Evolutionary conservation across 331 rosid genomes (phyloP), one percentile per base, ranked within the genome.

Genomic region (Erythrophleum ivorense): DNA sequence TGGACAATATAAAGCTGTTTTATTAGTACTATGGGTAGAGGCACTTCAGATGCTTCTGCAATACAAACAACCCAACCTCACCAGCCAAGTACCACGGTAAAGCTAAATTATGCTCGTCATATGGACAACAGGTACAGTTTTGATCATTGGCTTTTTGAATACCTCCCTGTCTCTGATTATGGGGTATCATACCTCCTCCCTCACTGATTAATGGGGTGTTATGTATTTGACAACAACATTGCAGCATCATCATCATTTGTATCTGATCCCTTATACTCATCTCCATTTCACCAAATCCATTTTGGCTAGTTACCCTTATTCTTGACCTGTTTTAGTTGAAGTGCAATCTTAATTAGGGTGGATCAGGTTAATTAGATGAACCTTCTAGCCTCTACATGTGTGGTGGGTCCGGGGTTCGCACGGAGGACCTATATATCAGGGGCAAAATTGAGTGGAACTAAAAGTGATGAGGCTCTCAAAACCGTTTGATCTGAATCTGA

Each of bases 401-500:
- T 9, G 54, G 54, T 41, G 31, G 69, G 57, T 81, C 62, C 45
- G 41, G 41, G 53, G n/a, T 16, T 21, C 46, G 10, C 14, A 14
- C 38, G 50, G 38, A 70, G 34, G 64, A 8, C 24, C n/a, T 2
- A 34, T 34, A 43, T 65, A 38, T 38, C 48, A 1, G 73, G 46
- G 71, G 64, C 88, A 78, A 76, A 67, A 78, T 59, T 49, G 72
- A 74, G 55, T 43, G 62, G 76, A 59, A 59, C 83, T 73, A 81
- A 72, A 77, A 78, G 81, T 82, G 84, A 75, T 82, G 84, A 75
- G 66, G 58, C 49, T 81, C 73, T 71, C 38, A 24, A 76, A 70
- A 64, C 89, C 78, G 16, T 79, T 48, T 21, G 70, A 82, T 71
- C 77, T 79, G 72, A 80, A 82, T 71, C 77, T 79, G 72, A 80